phyloP scores from a whole-genome alignment of 2,329 filamentous ascomycete genomes.

The Diaporthe nobilis region DNA sequence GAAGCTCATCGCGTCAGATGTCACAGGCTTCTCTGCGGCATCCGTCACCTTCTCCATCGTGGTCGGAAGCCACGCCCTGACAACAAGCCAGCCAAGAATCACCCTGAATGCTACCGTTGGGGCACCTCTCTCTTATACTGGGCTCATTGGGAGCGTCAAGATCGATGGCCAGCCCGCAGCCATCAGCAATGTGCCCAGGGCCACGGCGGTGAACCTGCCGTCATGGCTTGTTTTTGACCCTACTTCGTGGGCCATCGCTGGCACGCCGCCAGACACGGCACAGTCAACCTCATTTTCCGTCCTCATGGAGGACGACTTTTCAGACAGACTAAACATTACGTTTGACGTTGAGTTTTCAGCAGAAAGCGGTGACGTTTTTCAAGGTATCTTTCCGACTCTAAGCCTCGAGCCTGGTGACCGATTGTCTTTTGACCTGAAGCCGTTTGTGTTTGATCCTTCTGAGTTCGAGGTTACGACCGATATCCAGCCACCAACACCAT shows the following conservation, averaged over 20 bases:
- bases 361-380: slow-evolving; percentile 55
- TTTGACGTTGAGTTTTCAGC: slow-evolving; percentile 53
- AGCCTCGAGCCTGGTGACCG: slow-evolving; percentile 56
- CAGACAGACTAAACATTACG: slow-evolving; percentile 71
- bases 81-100: slow-evolving; percentile 71
- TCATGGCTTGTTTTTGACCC: slow-evolving; percentile 79
- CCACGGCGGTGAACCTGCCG: slow-evolving; percentile 68
- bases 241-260: slow-evolving; percentile 72
- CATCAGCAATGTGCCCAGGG: slow-evolving; percentile 64
- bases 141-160: slow-evolving; percentile 65
- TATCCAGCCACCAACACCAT: slow-evolving; percentile 55
- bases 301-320: slow-evolving; percentile 70
- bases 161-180: slow-evolving; percentile 69
- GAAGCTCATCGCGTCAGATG: slow-evolving; percentile 82
- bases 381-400: slow-evolving; percentile 56
- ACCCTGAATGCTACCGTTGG: slow-evolving; percentile 70
- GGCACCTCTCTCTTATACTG: slow-evolving; percentile 64
- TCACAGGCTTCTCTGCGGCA: slow-evolving; percentile 80
- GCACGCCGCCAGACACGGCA: slow-evolving; percentile 72
- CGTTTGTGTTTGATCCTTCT: slow-evolving; percentile 57
- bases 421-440: slow-evolving; percentile 59
- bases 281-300: slow-evolving; percentile 74
- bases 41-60: slow-evolving; percentile 78
- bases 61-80: slow-evolving; percentile 79
- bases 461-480: slow-evolving; percentile 56